Evolutionary conservation across 495 filamentous ascomycete genomes (phyloP), one percentile per base, ranked within the genome.

Genomic region (Penicillium tannophilum): DNA sequence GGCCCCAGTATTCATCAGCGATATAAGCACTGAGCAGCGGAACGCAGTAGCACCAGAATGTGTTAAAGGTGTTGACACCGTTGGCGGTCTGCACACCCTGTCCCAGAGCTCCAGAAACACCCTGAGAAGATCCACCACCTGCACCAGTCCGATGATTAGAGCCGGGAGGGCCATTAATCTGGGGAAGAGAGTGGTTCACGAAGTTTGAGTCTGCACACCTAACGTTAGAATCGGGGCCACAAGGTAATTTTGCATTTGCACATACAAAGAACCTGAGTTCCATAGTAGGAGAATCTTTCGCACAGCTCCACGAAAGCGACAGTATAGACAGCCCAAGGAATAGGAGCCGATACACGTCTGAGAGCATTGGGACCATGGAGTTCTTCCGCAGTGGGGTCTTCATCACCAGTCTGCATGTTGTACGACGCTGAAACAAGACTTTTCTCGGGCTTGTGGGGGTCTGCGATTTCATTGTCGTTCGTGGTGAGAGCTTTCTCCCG

Each of bases 281-380:
- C 90, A 67, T 91, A 91, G 78, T 89, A 92, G 11, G 86, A 88
- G 75, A 91, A 90, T 30, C 89, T 86, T 75, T 93, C 90, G 74
- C 84, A 88, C 58, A 91, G 68, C 72, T 93, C 90, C 45, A 90
- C 82, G 61, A 91, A 86, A 23, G 86, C 88, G 55, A 93, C 82
- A 20, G 86, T 87, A 64, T 84, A 92, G 10, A 82, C 79, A n/a
- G 74, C 82, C 77, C 77, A 86, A 19, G 86, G 88, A 30, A 93
- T 80, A 36, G 76, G 78, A 43, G 83, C 89, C 14, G 88, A 76
- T 1, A 92, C 79, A 41, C 89, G 84, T 30, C 82, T 84, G 8
- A 92, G 79, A 0, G 82, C 20, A 51, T 36, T 35, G 28, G 31
- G 28, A 12, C 19, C 84, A 0, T 68, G 57, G 41, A 88, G 65